Base-by-base conservation (phyloP, 306 rosid genomes). In the Cicer arietinum region DNA sequence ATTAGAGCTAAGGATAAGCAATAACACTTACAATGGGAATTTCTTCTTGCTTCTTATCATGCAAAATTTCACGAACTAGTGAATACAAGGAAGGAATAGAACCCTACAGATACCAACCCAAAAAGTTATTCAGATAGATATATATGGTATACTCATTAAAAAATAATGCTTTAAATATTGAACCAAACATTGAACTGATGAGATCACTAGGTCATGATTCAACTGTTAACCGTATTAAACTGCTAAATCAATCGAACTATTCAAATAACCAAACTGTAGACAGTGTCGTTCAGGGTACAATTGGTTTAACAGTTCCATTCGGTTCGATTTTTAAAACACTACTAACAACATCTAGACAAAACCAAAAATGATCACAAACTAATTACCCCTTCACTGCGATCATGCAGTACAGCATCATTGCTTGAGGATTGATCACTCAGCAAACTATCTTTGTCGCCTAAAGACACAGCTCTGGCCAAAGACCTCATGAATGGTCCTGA, bases 1-100 rank as follows among this genome's bases (percentile, higher is more conserved):
- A 14, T 25, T 63, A 10, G 17, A 41, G 50, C 10, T 42, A 13
- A 77, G 67, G 20, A 50, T 51, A 70, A 63, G 73, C 48, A 76
- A 16, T 57, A 67, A 67, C 25, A 22, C 97, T 85, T 84, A 94
- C 99, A 16, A 45, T 16, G 53, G 97, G 93, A 85, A 92, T 88
- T 11, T 94, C 99, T 79, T 94, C 99, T 64, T 51, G 93, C 80
- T 87, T 86, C 86, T 80, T 94, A 65, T 89, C 83, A 0, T 66
- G 76, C 76, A 94, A 88, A 75, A 76, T 74, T 70, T 94, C 96
- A 69, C 85, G 87, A 71, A 94, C 82, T 59, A 90, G 84, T 61
- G 67, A 39, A 59, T 70, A 80, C 75, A 94, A 75, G 48, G 92
- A 83, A 62, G 85, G 84, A 58, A 85, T 60, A 48, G 92, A 81